phyloP scores from a whole-genome alignment of 2,329 filamentous ascomycete species.

The Pseudogymnoascus sp. region DNA sequence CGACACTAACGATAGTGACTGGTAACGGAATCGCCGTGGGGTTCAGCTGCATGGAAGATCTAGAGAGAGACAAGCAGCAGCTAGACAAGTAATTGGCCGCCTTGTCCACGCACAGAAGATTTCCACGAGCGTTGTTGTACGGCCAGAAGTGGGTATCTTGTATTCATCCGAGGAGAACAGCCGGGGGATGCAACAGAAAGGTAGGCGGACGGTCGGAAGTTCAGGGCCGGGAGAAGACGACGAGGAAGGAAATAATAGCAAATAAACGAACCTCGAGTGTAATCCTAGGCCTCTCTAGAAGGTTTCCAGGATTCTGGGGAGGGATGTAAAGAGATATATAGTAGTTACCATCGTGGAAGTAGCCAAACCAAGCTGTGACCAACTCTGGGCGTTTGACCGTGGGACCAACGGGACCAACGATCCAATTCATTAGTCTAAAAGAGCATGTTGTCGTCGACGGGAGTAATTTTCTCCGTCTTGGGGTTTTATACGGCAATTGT shows the following conservation, averaged over 20 bases:
- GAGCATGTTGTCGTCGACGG: background rate
- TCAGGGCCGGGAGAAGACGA: background rate
- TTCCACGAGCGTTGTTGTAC: background rate
- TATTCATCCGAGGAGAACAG: background rate
- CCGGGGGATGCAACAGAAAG: background rate
- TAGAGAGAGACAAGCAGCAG: background rate
- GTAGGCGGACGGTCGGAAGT: background rate
- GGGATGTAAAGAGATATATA: background rate
- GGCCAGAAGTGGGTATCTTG: background rate
- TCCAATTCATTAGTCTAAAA: background rate
- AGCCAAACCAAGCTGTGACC: background rate
- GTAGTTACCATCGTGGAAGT: background rate
- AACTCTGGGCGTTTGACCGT: background rate
- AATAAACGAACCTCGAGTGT: background rate
- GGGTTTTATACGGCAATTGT: background rate
- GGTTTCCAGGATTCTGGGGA: too few species aligned
- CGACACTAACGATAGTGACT: background rate
- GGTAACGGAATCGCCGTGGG: background rate
- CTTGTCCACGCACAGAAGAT: background rate
- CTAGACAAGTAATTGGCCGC: background rate
- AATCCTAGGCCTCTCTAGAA: too few species aligned
- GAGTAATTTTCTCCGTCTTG: background rate
- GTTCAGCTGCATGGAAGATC: background rate
- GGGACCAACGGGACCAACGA: background rate
- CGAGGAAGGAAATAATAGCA: background rate